A percentile compares a stretch with the other conserved stretches of the same genome.
phyloP scores from a whole-genome alignment of 2,329 filamentous ascomycete species.

The Venturia asperata region DNA sequence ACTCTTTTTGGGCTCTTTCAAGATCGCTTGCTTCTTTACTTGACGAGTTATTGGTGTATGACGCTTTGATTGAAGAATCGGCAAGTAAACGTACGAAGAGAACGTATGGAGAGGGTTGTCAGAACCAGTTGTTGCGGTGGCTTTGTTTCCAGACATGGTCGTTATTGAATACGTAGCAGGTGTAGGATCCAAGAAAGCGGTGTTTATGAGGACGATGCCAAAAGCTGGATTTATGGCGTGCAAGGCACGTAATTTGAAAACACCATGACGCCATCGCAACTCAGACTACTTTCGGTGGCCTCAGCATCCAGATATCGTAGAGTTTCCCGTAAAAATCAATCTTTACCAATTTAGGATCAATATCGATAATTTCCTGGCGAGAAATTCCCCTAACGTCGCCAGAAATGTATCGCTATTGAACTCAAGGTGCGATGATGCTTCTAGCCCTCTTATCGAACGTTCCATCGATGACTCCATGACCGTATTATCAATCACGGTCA shows the following conservation, averaged over 20 bases:
- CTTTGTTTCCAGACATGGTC: neutral
- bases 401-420: neutral
- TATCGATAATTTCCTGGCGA: neutral
- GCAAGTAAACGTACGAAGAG: no score
- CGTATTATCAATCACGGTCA: no score
- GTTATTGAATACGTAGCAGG: neutral
- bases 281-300: neutral
- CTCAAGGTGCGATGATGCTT: neutral
- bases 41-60: neutral
- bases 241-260: no score
- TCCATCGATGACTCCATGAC: no score
- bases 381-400: no score
- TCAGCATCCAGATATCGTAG: neutral
- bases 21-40: neutral
- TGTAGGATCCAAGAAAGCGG: no score
- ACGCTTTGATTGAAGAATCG: no score
- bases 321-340: neutral
- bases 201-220: no score
- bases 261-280: constrained; percentile 6
- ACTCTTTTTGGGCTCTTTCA: neutral
- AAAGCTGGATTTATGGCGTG: no score
- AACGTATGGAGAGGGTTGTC: no score
- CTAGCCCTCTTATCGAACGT: no score
- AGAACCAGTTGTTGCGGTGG: neutral
- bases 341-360: neutral